Evolutionary conservation across 1,139 yeast species (phyloP).

Genomic region (Candida tetrigidarum): DNA sequence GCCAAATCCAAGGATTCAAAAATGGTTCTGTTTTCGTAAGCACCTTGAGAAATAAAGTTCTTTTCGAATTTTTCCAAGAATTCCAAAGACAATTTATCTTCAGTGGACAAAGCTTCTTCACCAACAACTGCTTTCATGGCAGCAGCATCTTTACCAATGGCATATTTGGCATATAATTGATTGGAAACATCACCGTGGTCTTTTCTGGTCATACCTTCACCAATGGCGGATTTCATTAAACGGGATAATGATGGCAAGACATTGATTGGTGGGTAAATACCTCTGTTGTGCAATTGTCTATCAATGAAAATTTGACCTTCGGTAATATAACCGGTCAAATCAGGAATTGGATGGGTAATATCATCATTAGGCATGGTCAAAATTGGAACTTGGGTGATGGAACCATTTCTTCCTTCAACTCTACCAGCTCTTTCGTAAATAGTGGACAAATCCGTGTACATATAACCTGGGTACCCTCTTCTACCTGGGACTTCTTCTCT

Average conservation of each 20-base stretch:
- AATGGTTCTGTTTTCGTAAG: slow-evolving; percentile 92
- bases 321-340: slow-evolving; percentile 98
- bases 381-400: slow-evolving; percentile 98
- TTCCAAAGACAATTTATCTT: slow-evolving; percentile 95
- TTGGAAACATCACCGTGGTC: slow-evolving; percentile 99
- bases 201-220: slow-evolving; percentile 99
- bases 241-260: slow-evolving; percentile 97
- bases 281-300: slow-evolving; percentile 94
- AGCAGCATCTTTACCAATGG: slow-evolving; percentile 99
- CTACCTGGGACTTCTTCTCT: slow-evolving; percentile 99
- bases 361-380: slow-evolving; percentile 99
- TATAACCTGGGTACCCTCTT: slow-evolving; percentile 99
- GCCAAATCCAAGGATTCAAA: slow-evolving; percentile 97
- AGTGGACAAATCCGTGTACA: slow-evolving; percentile 99
- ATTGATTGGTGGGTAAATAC: slow-evolving; percentile 98
- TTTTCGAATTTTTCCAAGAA: slow-evolving; percentile 97
- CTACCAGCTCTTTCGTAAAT: slow-evolving; percentile 99
- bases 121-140: slow-evolving; percentile 99
- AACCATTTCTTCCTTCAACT: slow-evolving; percentile 99
- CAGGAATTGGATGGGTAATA: slow-evolving; percentile 99
- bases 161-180: slow-evolving; percentile 98
- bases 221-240: slow-evolving; percentile 99
- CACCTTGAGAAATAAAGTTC: slow-evolving; percentile 93
- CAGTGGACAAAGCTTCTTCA: slow-evolving; percentile 98
- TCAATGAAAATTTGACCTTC: slow-evolving; percentile 99